These are phyloP conservation scores for Blastocladiella emersonii DNA, from an alignment of 371 early-diverging fungal genomes.

Conservation along the genomic window DNA sequence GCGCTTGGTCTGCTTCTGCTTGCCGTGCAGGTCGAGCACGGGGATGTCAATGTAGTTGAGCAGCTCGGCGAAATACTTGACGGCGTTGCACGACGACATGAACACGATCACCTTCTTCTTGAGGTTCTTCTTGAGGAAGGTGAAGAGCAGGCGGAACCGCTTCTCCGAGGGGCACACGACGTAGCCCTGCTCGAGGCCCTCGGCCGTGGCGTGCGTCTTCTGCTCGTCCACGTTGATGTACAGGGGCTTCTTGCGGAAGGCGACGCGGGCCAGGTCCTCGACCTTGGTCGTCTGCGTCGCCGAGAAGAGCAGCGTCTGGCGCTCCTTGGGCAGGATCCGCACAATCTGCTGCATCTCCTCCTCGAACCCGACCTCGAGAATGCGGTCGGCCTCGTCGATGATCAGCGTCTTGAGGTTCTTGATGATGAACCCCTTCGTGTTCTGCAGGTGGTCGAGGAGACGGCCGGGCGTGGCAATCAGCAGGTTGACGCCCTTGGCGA, in stretches of 20 bases:
- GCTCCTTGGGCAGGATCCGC: slow-evolving; percentile 69
- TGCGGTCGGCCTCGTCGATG: slow-evolving; percentile 98
- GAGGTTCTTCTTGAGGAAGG: slow-evolving; percentile 83
- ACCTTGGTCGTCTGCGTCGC: slow-evolving; percentile 98
- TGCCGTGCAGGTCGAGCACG: slow-evolving; percentile 84
- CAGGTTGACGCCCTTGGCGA: slow-evolving; percentile 83
- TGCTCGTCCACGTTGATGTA: slow-evolving; percentile 93
- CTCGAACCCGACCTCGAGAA: slow-evolving; percentile 95
- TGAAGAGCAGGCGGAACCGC: slow-evolving; percentile 83
- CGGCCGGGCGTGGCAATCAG: slow-evolving; percentile 97
- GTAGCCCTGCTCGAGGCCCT: slow-evolving; percentile 90
- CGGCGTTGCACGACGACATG: slow-evolving; percentile 86
- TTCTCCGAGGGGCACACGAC: slow-evolving; percentile 80
- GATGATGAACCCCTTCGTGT: slow-evolving; percentile 81
- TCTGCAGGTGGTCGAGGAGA: slow-evolving; percentile 90
- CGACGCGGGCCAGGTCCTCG: slow-evolving; percentile 85
- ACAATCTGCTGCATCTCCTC: slow-evolving; percentile 96
- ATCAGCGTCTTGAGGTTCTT: slow-evolving; percentile 81
- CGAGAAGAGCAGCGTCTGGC: slow-evolving; percentile 94
- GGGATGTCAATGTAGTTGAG: slow-evolving; percentile 95
- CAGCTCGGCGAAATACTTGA: slow-evolving; percentile 88
- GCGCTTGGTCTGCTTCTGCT: slow-evolving; percentile 90
- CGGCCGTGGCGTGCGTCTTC: slow-evolving; percentile 80
- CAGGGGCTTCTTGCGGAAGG: slow-evolving; percentile 78
- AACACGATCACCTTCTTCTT: slow-evolving; percentile 95